phyloP scores from a whole-genome alignment of 768 basidiomycete genomes.

The Trichaptum fuscoviolaceum region DNA sequence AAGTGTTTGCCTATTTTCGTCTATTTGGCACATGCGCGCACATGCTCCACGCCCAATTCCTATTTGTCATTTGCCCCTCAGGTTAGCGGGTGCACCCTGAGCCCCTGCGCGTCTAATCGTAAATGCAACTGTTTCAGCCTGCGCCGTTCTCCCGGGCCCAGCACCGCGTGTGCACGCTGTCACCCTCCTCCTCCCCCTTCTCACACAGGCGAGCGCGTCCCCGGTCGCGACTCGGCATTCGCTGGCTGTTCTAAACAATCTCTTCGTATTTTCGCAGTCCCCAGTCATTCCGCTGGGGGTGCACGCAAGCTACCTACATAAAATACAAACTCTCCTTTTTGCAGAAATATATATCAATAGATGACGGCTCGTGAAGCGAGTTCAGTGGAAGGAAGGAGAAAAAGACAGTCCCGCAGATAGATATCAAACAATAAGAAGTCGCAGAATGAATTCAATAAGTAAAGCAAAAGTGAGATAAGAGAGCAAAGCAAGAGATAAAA shows the following conservation, averaged over 20 bases:
- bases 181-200: background rate
- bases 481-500: slow-evolving; percentile 2
- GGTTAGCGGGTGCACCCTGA: too few species aligned
- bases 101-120: background rate
- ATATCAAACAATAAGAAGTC: slow-evolving; percentile 1
- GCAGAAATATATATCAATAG: background rate
- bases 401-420: slow-evolving; percentile 1
- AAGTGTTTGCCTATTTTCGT: too few species aligned
- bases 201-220: background rate
- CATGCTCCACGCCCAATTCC: too few species aligned
- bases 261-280: background rate
- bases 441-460: slow-evolving; percentile 3
- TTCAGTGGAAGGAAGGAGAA: background rate
- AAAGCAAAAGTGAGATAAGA: slow-evolving; percentile 4
- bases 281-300: background rate
- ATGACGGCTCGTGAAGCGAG: background rate
- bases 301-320: background rate
- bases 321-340: background rate
- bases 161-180: background rate
- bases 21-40: too few species aligned
- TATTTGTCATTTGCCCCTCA: too few species aligned
- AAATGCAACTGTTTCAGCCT: background rate
- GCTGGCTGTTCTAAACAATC: background rate
- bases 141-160: too few species aligned
- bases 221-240: background rate